Conservation (phyloP, 345 rosid species). For the Pistacia integerrima region DNA sequence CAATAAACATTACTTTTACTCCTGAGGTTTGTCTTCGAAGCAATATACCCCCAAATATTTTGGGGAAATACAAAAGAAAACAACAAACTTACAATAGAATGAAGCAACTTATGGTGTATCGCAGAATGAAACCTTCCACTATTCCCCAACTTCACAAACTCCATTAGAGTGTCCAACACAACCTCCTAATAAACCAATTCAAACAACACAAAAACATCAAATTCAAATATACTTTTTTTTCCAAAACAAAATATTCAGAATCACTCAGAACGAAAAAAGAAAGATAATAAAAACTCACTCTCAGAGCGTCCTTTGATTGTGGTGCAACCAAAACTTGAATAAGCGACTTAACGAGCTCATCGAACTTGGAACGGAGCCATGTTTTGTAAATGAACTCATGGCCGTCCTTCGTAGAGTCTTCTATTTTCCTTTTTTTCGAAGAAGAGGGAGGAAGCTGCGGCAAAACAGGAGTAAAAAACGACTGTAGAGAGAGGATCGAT, state of each 20-base stretch:
- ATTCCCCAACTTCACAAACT: slow-evolving; percentile 70
- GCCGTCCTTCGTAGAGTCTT: slow-evolving; percentile 27
- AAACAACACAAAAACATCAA: neutral
- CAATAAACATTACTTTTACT: no score
- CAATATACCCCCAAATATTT: neutral
- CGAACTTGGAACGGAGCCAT: slow-evolving; percentile 87
- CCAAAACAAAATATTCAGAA: neutral
- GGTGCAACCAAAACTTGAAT: slow-evolving; percentile 47
- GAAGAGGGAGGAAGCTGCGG: slow-evolving; percentile 62
- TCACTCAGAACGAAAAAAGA: neutral
- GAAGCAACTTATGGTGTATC: slow-evolving; percentile 66
- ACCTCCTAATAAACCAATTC: slow-evolving; percentile 54
- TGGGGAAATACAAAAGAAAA: neutral
- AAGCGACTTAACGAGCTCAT: slow-evolving; percentile 61
- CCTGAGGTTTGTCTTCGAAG: neutral
- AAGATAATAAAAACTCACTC: slow-evolving; percentile 32
- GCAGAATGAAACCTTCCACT: slow-evolving; percentile 70
- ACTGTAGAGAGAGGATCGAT: slow-evolving; percentile 85
- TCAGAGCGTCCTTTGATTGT: slow-evolving; percentile 54
- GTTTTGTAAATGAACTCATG: slow-evolving; percentile 60
- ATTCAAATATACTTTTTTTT: neutral
- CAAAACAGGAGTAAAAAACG: slow-evolving; percentile 83
- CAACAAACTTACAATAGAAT: slow-evolving; percentile 54
- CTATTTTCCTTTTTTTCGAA: slow-evolving; percentile 18
- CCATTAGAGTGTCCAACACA: slow-evolving; percentile 80